Conservation (phyloP, 768 basidiomycete genomes). For the Hypholoma fasciculare region DNA sequence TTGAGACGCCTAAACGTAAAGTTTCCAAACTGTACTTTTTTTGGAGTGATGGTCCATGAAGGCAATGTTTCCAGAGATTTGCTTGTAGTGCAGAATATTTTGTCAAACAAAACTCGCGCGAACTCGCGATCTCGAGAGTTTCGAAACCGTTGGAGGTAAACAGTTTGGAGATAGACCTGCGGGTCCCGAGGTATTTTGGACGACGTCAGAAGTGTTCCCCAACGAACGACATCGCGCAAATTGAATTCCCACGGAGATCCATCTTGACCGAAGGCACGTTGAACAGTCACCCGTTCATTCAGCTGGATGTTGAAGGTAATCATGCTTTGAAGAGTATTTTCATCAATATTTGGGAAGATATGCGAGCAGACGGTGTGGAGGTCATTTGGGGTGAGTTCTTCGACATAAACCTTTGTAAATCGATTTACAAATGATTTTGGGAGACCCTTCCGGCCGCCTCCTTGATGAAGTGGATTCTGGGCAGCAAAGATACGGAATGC, state of each 20-base stretch:
- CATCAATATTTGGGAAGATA: constrained; percentile 63
- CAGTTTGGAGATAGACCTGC: constrained; percentile 58
- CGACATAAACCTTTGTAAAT: constrained; percentile 96
- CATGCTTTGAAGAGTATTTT: constrained; percentile 64
- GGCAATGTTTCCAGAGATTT: constrained; percentile 26
- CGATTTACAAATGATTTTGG: constrained; percentile 98
- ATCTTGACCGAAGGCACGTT: constrained; percentile 68
- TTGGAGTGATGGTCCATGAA: constrained; percentile 43
- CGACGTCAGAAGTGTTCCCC: constrained; percentile 61
- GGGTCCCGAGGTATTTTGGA: constrained; percentile 44
- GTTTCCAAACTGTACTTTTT: constrained; percentile 66
- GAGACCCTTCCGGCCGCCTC: constrained; percentile 95
- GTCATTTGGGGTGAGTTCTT: constrained; percentile 80
- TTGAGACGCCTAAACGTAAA: constrained; percentile 41
- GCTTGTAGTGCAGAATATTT: constrained; percentile 40
- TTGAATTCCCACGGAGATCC: constrained; percentile 99
- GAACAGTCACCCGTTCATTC: constrained; percentile 63
- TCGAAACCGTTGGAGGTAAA: constrained; percentile 90
- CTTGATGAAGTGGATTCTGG: constrained; percentile 95
- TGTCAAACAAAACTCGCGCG: constrained; percentile 54
- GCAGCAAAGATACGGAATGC: constrained; percentile 98
- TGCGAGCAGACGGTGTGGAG: constrained; percentile 75
- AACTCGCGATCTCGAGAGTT: constrained; percentile 59
- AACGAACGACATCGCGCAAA: constrained; percentile 89
- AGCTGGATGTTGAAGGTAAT: constrained; percentile 78